Evolutionary conservation across 495 filamentous ascomycete genomes (phyloP).

Genomic region (Neurospora sp.): DNA sequence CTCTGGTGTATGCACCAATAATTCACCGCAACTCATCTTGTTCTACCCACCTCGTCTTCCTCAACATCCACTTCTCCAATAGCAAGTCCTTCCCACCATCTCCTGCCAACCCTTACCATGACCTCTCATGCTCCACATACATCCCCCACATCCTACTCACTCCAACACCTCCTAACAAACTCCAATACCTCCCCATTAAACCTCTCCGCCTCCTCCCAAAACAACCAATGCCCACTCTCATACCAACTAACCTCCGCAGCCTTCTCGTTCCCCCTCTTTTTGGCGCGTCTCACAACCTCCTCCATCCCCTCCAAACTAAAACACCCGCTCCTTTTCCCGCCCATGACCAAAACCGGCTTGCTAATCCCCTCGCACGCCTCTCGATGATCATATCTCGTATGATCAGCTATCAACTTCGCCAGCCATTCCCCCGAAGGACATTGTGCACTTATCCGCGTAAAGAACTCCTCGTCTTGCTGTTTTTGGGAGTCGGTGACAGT

Average conservation of each 20-base stretch:
- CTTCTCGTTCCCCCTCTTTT: slow-evolving; percentile 8
- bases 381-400: slow-evolving; percentile 36
- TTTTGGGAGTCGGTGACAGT: slow-evolving; percentile 1
- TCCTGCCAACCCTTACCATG: too few species aligned
- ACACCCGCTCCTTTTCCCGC: slow-evolving; percentile 31
- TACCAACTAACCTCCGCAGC: slow-evolving; percentile 21
- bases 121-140: too few species aligned
- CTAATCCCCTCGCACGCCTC: slow-evolving; percentile 27
- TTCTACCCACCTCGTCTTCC: too few species aligned
- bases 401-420: slow-evolving; percentile 33
- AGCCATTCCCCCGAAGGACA: slow-evolving; percentile 30
- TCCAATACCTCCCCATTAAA: slow-evolving; percentile 30
- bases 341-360: slow-evolving; percentile 27
- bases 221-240: slow-evolving; percentile 36
- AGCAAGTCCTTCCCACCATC: too few species aligned
- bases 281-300: slow-evolving; percentile 22
- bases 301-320: slow-evolving; percentile 32
- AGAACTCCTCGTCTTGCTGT: slow-evolving; percentile 35
- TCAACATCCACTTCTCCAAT: too few species aligned
- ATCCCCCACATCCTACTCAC: too few species aligned
- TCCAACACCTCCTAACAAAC: slow-evolving; percentile 12
- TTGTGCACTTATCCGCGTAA: neutral
- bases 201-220: slow-evolving; percentile 33
- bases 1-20: too few species aligned
- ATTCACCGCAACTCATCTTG: too few species aligned